Percentiles rank a stretch among this genome's conserved stretches.
Evolutionary conservation across 176 grass and related monocot genomes (phyloP).

Genomic region (Hyparrhenia diplandra): DNA sequence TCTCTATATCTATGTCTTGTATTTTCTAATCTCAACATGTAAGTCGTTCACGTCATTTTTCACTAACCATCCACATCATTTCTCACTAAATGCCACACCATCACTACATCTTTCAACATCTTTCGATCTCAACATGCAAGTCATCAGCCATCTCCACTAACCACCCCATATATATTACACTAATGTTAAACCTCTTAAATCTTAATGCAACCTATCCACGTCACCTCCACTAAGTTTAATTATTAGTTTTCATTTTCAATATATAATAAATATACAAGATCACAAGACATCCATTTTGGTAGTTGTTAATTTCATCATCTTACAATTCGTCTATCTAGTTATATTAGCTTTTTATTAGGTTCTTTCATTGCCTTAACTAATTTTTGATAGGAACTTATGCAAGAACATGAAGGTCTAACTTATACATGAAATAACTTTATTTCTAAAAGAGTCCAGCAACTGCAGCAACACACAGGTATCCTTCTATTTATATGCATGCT

Average conservation of each 20-base stretch:
- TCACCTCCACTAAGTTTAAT: neutral
- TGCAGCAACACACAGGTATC: neutral
- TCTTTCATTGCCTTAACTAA: no score
- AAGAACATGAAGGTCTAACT: neutral
- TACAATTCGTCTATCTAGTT: neutral
- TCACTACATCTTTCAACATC: neutral
- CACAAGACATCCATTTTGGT: neutral
- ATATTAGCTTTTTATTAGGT: no score
- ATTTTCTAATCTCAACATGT: neutral
- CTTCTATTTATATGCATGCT: neutral
- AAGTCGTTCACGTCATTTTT: neutral
- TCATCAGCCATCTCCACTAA: neutral
- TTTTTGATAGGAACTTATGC: no score
- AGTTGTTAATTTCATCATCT: neutral
- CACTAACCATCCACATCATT: neutral
- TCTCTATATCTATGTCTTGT: no score
- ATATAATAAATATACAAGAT: neutral
- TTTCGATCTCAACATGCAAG: neutral
- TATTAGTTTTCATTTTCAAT: neutral
- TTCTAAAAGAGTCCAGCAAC: neutral
- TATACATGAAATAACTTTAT: neutral
- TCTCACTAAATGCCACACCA: neutral
- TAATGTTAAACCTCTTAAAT: neutral
- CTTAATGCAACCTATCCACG: neutral
- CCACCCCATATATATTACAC: neutral